These are phyloP conservation scores for Yamadazyma ubonensis DNA, from an alignment of 805 yeast genomes.

Conservation along the genomic window DNA sequence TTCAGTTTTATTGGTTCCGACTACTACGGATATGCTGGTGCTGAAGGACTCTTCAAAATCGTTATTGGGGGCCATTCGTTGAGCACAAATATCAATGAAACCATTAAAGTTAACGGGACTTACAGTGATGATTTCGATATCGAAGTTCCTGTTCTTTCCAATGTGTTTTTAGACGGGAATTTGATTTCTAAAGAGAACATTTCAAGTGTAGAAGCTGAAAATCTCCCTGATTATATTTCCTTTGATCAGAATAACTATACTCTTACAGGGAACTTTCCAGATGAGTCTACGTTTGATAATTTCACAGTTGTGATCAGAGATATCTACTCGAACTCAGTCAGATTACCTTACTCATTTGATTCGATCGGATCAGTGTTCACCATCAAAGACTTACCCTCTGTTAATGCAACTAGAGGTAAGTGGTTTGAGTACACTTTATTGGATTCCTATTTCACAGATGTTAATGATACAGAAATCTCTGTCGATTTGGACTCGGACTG, in stretches of 20 bases:
- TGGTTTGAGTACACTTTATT: conserved; percentile 58
- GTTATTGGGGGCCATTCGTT: conserved; percentile 87
- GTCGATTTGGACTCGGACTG: conserved; percentile 52
- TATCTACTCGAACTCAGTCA: conserved; percentile 57
- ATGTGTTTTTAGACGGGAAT: conserved; percentile 63
- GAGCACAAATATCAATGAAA: conserved; percentile 60
- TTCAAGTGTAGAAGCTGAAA: conserved; percentile 47
- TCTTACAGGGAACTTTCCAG: conserved; percentile 59
- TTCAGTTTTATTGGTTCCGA: conserved; percentile 80
- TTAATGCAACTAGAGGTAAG: conserved; percentile 66
- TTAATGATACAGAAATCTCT: conserved; percentile 46
- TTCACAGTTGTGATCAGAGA: conserved; percentile 62
- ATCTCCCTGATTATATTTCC: conserved; percentile 62
- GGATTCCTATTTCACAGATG: conserved; percentile 56
- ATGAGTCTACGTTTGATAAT: conserved; percentile 34
- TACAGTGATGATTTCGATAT: conserved; percentile 53
- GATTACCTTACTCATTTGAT: conserved; percentile 56
- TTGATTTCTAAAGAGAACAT: conserved; percentile 51
- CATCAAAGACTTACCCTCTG: conserved; percentile 47
- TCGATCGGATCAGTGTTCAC: conserved; percentile 58
- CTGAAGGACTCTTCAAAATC: conserved; percentile 65
- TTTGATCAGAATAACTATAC: conserved; percentile 39
- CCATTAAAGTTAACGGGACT: conserved; percentile 65
- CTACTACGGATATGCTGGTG: conserved; percentile 69
- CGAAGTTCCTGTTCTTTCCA: conserved; percentile 58